Evolutionary conservation across 768 basidiomycete genomes (phyloP).

Genomic region (Mycena sanguinolenta): DNA sequence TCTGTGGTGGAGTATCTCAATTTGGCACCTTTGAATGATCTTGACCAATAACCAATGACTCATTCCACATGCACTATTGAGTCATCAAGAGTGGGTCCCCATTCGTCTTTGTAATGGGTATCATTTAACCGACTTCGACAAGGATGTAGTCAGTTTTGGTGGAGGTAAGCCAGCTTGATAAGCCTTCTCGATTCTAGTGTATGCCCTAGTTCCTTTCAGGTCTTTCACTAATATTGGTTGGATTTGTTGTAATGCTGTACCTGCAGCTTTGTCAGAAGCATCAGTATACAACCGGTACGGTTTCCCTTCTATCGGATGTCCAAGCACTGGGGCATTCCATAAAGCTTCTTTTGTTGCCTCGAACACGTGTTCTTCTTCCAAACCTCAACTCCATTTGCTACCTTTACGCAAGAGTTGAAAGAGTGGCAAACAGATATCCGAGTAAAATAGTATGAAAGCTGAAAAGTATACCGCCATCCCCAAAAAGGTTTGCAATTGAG

Average conservation of each 20-base stretch:
- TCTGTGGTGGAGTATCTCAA: not conserved
- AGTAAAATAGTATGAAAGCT: no score
- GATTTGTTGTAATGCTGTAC: not conserved
- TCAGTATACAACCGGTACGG: conserved; percentile 37
- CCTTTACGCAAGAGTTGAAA: no score
- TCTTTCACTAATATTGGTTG: not conserved
- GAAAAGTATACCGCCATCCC: no score
- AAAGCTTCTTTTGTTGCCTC: conserved; percentile 34
- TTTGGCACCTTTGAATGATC: not conserved
- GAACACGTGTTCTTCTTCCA: no score
- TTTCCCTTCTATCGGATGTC: conserved; percentile 30
- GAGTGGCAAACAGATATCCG: no score
- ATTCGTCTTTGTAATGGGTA: not conserved
- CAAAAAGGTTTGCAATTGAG: no score
- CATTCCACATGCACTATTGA: not conserved
- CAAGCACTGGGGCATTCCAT: conserved; percentile 39
- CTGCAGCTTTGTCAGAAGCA: conserved; percentile 9
- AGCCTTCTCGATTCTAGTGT: not conserved
- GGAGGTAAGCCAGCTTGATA: not conserved
- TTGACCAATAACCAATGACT: not conserved
- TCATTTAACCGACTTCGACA: not conserved
- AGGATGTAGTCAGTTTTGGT: not conserved
- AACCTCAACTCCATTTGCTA: no score
- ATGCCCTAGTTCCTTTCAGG: not conserved
- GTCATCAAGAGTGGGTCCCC: not conserved